Evolutionary conservation across 352 stramenopile species (phyloP), one percentile per base, ranked within the genome.

Genomic region (Globisporangium recalcitrans): DNA sequence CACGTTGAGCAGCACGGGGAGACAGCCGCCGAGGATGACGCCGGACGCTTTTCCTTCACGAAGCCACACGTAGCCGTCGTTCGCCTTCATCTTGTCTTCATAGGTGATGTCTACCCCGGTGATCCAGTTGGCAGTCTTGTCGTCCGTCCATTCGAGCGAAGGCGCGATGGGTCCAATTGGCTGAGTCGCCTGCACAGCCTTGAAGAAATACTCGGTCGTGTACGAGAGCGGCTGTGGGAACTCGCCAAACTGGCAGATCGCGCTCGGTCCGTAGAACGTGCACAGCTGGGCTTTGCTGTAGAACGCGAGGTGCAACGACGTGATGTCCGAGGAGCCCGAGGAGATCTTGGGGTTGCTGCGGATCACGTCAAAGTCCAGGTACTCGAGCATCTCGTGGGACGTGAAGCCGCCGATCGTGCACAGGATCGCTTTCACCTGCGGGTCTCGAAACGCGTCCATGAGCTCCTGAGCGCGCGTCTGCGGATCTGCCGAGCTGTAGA

Each of bases 61-160:
- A 1, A 88, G 54, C 74, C 76, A 87, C 14, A 70, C 63, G 61
- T 78, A 81, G 4, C 70, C 75, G 3, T 55, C 27, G 61, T 90
- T 88, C 3, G 36, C 59, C 48, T 78, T 74, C 71, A 83, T 81
- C 22, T 42, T 32, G 10, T 85, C 63, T 42, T 57, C 31, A 57
- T 86, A 69, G 1, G 52, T 67, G 6, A 80, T 74, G 36, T 90
- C 80, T 0, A 64, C 67, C 13, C 69, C 62, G 0, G 69, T 79
- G 29, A 83, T 57, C 78, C 80, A 90, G 68, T 90, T 82, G 1
- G 72, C 68, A 4, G 76, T 84, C 62, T 85, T 87, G 68, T 90
- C 77, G 49, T 88, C 74, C 1, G 70, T 81, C 78, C 77, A 90
- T 47, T 86, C 72, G 0, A 27, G 40, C 3, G 78, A 90, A 9